Evolutionary conservation across 2,329 filamentous ascomycete species (phyloP), one percentile per base, ranked within the genome.

Genomic region (Paramyrothecium roridum): DNA sequence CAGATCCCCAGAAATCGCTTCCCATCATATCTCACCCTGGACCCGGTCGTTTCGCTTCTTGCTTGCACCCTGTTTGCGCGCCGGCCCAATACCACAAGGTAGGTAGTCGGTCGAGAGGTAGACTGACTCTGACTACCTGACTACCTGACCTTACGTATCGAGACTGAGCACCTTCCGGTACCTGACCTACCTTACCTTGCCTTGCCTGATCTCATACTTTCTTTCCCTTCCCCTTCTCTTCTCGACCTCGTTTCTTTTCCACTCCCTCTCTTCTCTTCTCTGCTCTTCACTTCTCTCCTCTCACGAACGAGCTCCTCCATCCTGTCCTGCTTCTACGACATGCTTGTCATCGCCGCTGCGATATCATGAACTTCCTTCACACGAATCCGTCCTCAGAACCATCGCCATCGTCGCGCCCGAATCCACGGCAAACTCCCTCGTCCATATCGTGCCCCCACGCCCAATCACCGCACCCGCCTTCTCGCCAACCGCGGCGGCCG

Each of bases 1-100:
- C 20, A 50, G 47, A 56, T 52, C 58, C 56, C 56, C 56, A 50
- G 56, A 56, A 52, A 55, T 47, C 47, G 17, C 26, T 47, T 50
- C 48, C 49, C 51, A 19, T 43, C 51, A 50, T 30, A 26, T 19
- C 48, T 50, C 21, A 50, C 48, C 48, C 48, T 30, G 48, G 48
- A 26, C 48, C 37, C 12, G 13, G 13, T 43, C 37, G 37, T 43
- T 19, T 43, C 37, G 37, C 37, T 43, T 43, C n/a, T 43, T 6
- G 37, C 37, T 43, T 43, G 37, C 37, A 17, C 37, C 37, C 37
- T 30, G 37, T 43, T 43, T 43, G 37, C 37, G 37, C 37, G 37
- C 37, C 37, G 37, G 37, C 37, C 37, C 6, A 43, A 16, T 13
- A 19, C 37, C n/a, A 43, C 10, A 30, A 4, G 26, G 26, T 30